Evolutionary conservation across 2,329 filamentous ascomycete species (phyloP), one percentile per base, ranked within the genome.

Genomic region (Hymenoscyphus linearis): DNA sequence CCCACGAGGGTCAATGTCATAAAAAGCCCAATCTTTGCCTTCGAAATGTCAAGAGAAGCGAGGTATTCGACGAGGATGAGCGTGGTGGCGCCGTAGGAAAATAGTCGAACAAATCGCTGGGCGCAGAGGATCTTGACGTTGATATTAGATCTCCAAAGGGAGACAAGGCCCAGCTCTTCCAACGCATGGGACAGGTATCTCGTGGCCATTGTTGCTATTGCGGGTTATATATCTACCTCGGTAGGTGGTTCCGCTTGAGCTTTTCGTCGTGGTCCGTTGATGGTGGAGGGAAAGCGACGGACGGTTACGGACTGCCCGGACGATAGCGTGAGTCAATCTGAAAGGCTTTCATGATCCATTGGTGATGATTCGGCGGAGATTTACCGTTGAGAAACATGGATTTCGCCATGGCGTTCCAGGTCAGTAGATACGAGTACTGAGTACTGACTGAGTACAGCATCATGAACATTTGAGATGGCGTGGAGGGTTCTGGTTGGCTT

Each of bases 1-100:
- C 85, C 85, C 14, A 78, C 74, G 16, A 88, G 73, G 0, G 85
- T 88, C 64, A 87, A 70, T 0, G 84, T 86, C 85, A 88, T 87
- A 74, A 88, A 88, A 0, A 86, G 73, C 2, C 85, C 85, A 62
- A 84, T 82, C 35, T 74, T 74, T 0, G 78, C 75, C 61, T 84
- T 77, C 1, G 81, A 78, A 50, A 82, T 76, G 9, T 73, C 76
- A 1, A 86, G 75, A 1, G 74, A 76, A 14, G 76, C 75, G 7
- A 88, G 77, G 64, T 82, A 86, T 25, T 80, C 75, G 12, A 83
- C 84, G 4, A 86, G 77, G 60, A 86, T 78, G 3, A 86, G 77
- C 0, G 80, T 83, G 6, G 81, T 82, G 5, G 77, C 75, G 58
- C 85, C 85, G 68, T 87, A 88, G 5, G 84, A 86, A 63, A 85